Evolutionary conservation across 2,329 filamentous ascomycete species (phyloP), one percentile per base, ranked within the genome.

Genomic region (Aureobasidium sp.): DNA sequence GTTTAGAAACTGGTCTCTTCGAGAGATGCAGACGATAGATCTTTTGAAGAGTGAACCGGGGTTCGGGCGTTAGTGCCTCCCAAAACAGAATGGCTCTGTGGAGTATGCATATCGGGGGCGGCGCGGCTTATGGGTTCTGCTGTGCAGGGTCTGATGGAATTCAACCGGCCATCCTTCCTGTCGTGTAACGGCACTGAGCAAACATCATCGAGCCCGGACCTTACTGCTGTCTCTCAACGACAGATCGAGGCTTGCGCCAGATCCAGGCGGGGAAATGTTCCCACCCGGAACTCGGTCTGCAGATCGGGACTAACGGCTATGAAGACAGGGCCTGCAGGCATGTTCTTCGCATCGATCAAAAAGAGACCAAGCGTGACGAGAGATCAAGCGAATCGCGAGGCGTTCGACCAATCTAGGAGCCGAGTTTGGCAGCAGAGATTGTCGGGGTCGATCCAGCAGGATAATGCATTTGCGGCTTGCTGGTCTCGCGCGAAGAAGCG

Each of bases 211-310:
- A 27, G 22, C 52, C 39, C 52, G 52, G 52, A 44, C 25, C 14
- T 56, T 22, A 15, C 29, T 45, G 39, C 39, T 34, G 39, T 57
- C 41, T 45, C 53, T 45, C 53, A 57, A 45, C 53, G 53, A 57
- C 53, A 57, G 53, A 57, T 45, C 29, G 27, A 57, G 53, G 41
- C 27, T 45, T 45, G 41, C 31, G 53, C 53, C 53, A 57, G 53
- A 45, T 57, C 36, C 53, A 57, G 53, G 53, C 39, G 53, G 39
- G 53, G 53, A 34, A 57, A 25, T 29, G 51, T 42, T 41, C 31
- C 31, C 49, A 39, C 37, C 52, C 52, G 52, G 37, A 42, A 34
- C 27, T 57, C n/a, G 12, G 27, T 42, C 55, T 48, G 55, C 55
- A 58, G 55, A 58, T 58, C 55, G 55, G 42, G 31, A 44, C 55